These are phyloP conservation scores for Monosiga brevicollis DNA, from an alignment of 78 protist species.

Conservation along the genomic window DNA sequence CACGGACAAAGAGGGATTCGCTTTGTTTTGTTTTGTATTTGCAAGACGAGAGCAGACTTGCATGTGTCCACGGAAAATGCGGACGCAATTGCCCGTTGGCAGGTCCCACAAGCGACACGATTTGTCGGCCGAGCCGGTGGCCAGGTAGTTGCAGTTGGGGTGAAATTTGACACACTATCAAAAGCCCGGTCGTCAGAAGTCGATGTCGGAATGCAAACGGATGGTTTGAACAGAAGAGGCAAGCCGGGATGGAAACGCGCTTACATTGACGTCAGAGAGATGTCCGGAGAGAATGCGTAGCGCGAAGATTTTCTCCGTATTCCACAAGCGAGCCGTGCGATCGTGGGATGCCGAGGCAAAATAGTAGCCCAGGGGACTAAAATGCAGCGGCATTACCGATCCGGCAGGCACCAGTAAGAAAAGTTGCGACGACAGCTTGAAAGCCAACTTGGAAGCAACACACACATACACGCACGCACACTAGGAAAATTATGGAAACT, in stretches of 20 bases:
- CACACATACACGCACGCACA: no score
- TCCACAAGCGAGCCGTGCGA: slow-evolving; percentile 86
- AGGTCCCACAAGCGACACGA: slow-evolving; percentile 38
- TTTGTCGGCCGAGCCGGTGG: slow-evolving; percentile 75
- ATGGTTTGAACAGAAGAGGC: background rate
- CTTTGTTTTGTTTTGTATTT: no score
- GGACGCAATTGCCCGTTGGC: slow-evolving; percentile 62
- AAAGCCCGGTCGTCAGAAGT: no score
- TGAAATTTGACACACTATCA: slow-evolving; percentile 79
- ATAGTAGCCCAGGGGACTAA: slow-evolving; percentile 67
- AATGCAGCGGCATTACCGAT: no score
- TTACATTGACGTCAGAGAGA: slow-evolving; percentile 65
- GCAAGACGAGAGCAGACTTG: slow-evolving; percentile 7
- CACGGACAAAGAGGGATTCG: background rate
- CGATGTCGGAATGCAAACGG: no score
- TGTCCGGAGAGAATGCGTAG: slow-evolving; percentile 79
- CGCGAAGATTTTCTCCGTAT: slow-evolving; percentile 55
- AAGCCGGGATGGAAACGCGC: background rate
- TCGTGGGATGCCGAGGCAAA: slow-evolving; percentile 82
- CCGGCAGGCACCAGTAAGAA: no score
- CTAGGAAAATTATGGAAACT: no score
- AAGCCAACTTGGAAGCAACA: no score
- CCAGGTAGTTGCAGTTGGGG: slow-evolving; percentile 78
- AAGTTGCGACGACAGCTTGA: no score
- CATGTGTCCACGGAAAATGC: slow-evolving; percentile 65